Evolutionary conservation across 768 basidiomycete species (phyloP), one percentile per base, ranked within the genome.

Genomic region (Tephrocybe rancida): DNA sequence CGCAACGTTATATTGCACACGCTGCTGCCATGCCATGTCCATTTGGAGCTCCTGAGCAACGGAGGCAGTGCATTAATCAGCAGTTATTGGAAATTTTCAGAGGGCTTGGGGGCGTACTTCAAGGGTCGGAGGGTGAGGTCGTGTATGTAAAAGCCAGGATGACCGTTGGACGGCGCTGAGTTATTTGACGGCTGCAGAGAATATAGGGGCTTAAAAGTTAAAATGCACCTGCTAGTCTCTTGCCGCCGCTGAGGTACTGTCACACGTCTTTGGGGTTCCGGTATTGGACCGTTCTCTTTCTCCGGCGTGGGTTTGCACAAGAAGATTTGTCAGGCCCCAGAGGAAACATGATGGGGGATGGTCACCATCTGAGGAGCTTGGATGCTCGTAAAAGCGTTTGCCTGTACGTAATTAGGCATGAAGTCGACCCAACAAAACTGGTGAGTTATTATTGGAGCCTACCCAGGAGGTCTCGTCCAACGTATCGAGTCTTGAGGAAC

Each of bases 131-230:
- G 87, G 78, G 47, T 81, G 61, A 1, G 57, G 61, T 4, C 88
- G 78, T 3, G 88, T 89, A 58, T 90, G 86, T 7, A 87, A 81
- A 5, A 90, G 67, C 88, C 88, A 90, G 1, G 86, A 69, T 5
- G 76, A 81, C 88, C 88, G 90, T 68, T 91, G 88, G 16, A 87
- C 88, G 90, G 59, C 30, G 32, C n/a, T 11, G 14, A 22, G 52
- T 35, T 37, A 10, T 53, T 44, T 55, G 34, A 32, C 22, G n/a
- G 26, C 50, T 24, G 21, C 35, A 24, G 35, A 24, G 26, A n/a
- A 54, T 45, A 39, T 44, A 24, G 29, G 44, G n/a, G n/a, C n/a
- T n/a, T n/a, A n/a, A n/a, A 19, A 24, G 18, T 30, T 6, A n/a
- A 60, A 50, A 37, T 62, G 51, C 59, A 87, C 88, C 80, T 58